Evolutionary conservation across 1,139 yeast species (phyloP).

Genomic region (Schizosaccharomyces versatilis): DNA sequence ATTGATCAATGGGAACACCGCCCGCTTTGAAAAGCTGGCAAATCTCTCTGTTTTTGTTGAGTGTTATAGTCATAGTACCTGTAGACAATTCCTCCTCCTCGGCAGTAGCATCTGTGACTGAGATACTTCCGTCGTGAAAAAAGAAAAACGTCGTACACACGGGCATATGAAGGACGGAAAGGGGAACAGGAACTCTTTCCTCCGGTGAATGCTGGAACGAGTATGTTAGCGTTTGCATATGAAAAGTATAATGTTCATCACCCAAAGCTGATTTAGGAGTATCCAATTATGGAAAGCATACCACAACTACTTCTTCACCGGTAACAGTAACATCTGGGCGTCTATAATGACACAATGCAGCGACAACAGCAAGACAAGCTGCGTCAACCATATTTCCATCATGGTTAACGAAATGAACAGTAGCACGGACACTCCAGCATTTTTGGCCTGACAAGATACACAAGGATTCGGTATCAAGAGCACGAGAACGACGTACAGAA

Average conservation of each 20-base stretch:
- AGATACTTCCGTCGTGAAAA: constrained; percentile 26
- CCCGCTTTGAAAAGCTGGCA: constrained; percentile 84
- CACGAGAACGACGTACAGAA: constrained; percentile 71
- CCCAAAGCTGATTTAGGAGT: not conserved
- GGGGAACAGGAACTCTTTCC: constrained; percentile 70
- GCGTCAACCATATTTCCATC: constrained; percentile 89
- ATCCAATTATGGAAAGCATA: constrained; percentile 15
- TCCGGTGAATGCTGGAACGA: constrained; percentile 26
- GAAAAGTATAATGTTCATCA: not conserved
- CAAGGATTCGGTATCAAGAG: constrained; percentile 69
- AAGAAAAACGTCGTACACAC: constrained; percentile 78
- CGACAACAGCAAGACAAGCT: constrained; percentile 73
- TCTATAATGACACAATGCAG: constrained; percentile 60
- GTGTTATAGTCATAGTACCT: constrained; percentile 62
- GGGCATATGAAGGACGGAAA: constrained; percentile 73
- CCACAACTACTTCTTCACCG: constrained; percentile 37
- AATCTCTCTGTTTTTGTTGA: constrained; percentile 72
- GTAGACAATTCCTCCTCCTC: constrained; percentile 59
- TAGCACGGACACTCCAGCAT: constrained; percentile 81
- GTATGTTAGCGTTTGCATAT: not conserved
- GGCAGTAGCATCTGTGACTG: constrained; percentile 54
- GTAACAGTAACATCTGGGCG: constrained; percentile 65
- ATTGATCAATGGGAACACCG: constrained; percentile 65
- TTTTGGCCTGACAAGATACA: constrained; percentile 80
- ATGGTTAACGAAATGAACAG: constrained; percentile 63